Base-by-base conservation (phyloP, 768 basidiomycete species). In the Paxillus rubicundulus region DNA sequence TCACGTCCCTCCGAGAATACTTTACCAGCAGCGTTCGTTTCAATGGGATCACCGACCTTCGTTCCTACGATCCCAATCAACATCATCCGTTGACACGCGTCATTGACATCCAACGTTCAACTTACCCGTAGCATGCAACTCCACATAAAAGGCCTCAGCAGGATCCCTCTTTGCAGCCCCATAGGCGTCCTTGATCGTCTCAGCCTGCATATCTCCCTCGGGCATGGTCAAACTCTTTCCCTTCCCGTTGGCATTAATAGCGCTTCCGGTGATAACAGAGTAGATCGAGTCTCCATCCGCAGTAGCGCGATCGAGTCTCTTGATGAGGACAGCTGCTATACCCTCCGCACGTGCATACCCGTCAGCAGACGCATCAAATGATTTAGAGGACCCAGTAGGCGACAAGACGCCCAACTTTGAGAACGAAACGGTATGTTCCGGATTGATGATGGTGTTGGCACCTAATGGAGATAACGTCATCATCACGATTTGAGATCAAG, bases 81-180 rank as follows among this genome's bases (percentile, higher is more conserved):
- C 34, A 42, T n/a, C 42, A 16, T 10, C 17, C 16, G 30, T 14
- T 28, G 13, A 14, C 21, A 2, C 38, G 6, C 36, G 14, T 37
- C 21, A 12, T 41, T 12, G 24, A 9, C 10, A 24, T 12, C 8
- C 16, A 4, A 8, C n/a, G 28, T 5, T 5, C 1, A 53, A 53
- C 56, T 24, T 17, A 65, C 66, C 78, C n/a, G 80, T 80, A 17
- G 75, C 77, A 51, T 82, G 80, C 10, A 77, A 54, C 57, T 81
- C 80, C 0, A 81, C 68, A 54, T 69, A 81, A 52, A 79, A 78
- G 3, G 75, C 74, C 21, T 80, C 77, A 1, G 58, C 54, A 4
- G 69, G 72, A 38, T 69, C 59, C 50, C 61, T 58, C 13, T 53
- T 52, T 7, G 70, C 68, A 13, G 57, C 46, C 6, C 58, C 56